Percentiles rank a stretch among this genome's conserved stretches.
Evolutionary conservation across 192 early-diverging fungal species (phyloP).

Genomic region (Umbelopsis sp.): DNA sequence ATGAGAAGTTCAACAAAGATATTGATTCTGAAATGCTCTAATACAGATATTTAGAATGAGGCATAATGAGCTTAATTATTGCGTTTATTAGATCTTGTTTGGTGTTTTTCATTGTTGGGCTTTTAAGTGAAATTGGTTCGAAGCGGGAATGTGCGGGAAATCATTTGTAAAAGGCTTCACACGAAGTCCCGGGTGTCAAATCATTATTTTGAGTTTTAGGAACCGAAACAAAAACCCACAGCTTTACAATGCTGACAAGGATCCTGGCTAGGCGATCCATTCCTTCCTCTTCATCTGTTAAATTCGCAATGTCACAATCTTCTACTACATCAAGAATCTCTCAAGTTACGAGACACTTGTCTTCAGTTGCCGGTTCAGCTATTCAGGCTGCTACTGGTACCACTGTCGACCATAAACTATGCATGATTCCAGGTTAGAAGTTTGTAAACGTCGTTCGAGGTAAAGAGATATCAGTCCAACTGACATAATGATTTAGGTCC

Average conservation of each 20-base stretch:
- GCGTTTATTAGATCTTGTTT: not conserved
- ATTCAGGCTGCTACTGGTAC: not conserved
- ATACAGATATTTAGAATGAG: too few relatives aligned
- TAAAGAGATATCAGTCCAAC: not conserved
- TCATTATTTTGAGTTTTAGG: constrained; percentile 15
- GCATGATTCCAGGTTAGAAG: constrained; percentile 68
- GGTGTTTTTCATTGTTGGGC: not conserved
- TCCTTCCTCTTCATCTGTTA: not conserved
- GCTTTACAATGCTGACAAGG: not conserved
- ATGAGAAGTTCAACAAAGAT: too few relatives aligned
- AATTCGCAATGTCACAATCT: constrained; percentile 15
- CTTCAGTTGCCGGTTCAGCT: not conserved
- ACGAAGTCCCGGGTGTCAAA: not conserved
- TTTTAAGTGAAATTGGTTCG: not conserved
- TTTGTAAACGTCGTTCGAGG: not conserved
- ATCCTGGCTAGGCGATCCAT: not conserved
- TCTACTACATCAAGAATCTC: constrained; percentile 12
- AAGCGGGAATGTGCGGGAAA: constrained; percentile 15
- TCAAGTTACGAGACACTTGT: constrained; percentile 13
- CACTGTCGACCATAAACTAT: constrained; percentile 57
- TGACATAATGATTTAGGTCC: constrained; percentile 46
- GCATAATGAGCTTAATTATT: not conserved
- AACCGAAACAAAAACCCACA: constrained; percentile 19
- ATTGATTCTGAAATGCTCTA: not conserved
- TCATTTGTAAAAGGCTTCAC: constrained; percentile 1